These are phyloP conservation scores for Umbelopsis vinacea DNA, from an alignment of 192 early-diverging fungal species.

Conservation along the genomic window DNA sequence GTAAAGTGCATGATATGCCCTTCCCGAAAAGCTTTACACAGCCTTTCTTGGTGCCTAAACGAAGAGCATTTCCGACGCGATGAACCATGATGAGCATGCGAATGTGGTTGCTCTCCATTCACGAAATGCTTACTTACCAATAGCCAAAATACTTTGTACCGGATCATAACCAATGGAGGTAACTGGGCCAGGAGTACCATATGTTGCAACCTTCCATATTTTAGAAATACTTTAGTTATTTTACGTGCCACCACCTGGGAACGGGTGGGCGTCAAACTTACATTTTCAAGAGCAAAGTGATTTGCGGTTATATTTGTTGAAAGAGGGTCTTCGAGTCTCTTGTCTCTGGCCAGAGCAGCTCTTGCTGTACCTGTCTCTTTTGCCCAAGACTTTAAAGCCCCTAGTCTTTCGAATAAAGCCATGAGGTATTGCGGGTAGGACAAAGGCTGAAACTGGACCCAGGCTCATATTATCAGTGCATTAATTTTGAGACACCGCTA, in stretches of 20 bases:
- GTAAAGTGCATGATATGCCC: slow-evolving; percentile 30
- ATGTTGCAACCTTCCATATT: slow-evolving; percentile 36
- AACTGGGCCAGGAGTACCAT: slow-evolving; percentile 45
- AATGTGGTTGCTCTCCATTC: neutral
- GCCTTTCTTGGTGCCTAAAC: slow-evolving; percentile 43
- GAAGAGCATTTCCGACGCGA: neutral
- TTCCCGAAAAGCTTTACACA: slow-evolving; percentile 52
- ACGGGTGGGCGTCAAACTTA: neutral
- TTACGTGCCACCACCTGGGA: neutral
- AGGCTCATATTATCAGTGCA: neutral
- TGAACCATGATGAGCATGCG: neutral
- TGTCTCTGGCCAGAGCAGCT: slow-evolving; percentile 32
- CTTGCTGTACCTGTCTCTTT: slow-evolving; percentile 34
- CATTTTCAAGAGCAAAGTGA: slow-evolving; percentile 9
- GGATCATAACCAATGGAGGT: slow-evolving; percentile 55
- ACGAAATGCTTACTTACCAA: slow-evolving; percentile 41
- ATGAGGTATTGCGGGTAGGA: slow-evolving; percentile 21
- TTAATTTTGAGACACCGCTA: neutral
- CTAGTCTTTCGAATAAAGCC: slow-evolving; percentile 40
- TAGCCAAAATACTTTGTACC: slow-evolving; percentile 57
- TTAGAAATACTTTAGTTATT: neutral
- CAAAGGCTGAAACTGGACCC: neutral
- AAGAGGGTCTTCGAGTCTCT: slow-evolving; percentile 33
- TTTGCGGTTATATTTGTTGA: slow-evolving; percentile 18
- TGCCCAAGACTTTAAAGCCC: slow-evolving; percentile 30